Evolutionary conservation across 169 alveolate genomes (phyloP), one percentile per base, ranked within the genome.

Genomic region (Plasmodium gaboni): DNA sequence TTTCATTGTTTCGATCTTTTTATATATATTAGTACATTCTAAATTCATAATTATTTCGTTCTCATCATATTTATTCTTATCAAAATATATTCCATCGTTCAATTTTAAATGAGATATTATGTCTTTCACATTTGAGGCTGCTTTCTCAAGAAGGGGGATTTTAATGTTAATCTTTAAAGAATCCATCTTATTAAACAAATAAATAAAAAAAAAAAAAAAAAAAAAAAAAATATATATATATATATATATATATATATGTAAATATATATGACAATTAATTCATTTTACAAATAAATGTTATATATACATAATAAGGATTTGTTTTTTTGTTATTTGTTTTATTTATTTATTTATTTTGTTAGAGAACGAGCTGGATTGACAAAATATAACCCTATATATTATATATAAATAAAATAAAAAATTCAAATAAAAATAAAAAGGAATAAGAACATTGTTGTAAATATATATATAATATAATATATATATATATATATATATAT

Each of bases 1-100:
- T 63, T 95, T 93, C 95, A 95, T 89, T 9, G 95, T 96, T 26
- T 87, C 94, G 48, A 92, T 86, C 71, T 95, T 94, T 26, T 91
- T 89, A 12, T 94, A 95, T 19, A 93, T 88, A 42, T 60, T 73
- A 7, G 69, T 68, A 46, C 88, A 88, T 46, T 88, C 63, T 6
- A 93, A 74, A 64, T 89, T 76, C 24, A 72, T 57, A 15, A 72
- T 28, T 28, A 92, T 73, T 46, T 87, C 89, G 0, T 74, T 44
- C 6, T 48, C 72, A 24, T 74, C 65, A 44, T 73, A 53, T 42
- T 88, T 78, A 17, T 70, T 87, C 22, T 73, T 90, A 1, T 88
- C 91, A 26, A 92, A 92, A 46, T 88, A 92, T 48, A 70, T 17
- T 7, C 93, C 86, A 44, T 92, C 95, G 26, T 71, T 74, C 4